Conservation (phyloP, 1,284 basidiomycete species). For the Fomitopsis betulina region DNA sequence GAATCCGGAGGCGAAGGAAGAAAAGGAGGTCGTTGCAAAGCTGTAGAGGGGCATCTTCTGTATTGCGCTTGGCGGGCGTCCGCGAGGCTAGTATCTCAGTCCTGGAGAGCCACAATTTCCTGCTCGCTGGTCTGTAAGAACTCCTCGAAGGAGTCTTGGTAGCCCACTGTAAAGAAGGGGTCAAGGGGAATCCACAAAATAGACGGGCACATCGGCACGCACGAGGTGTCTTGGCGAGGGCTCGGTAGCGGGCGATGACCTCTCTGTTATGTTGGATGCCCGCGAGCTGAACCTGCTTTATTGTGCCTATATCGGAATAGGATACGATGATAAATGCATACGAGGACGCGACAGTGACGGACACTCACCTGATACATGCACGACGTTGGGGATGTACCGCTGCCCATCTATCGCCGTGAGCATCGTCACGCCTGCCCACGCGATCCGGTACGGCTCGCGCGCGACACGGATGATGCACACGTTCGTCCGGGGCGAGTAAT, state of each 20-base stretch:
- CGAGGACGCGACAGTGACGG: neutral
- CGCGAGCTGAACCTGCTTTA: conserved; percentile 72
- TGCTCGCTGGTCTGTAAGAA: conserved; percentile 51
- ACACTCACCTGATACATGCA: conserved; percentile 65
- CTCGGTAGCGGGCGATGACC: conserved; percentile 59
- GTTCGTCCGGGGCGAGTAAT: conserved; percentile 73
- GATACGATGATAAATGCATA: neutral
- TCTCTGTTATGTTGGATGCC: conserved; percentile 69
- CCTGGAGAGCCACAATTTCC: conserved; percentile 61
- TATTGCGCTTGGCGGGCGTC: neutral
- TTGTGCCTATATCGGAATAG: conserved; percentile 53
- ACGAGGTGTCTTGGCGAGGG: conserved; percentile 50
- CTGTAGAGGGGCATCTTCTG: neutral
- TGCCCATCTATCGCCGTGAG: conserved; percentile 54
- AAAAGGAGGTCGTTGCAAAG: neutral
- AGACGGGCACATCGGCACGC: conserved; percentile 11
- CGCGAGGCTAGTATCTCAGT: conserved; percentile 29
- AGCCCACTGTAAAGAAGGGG: conserved; percentile 32
- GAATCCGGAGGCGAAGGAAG: neutral
- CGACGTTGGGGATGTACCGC: conserved; percentile 60
- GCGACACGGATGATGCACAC: conserved; percentile 77
- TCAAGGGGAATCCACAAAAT: neutral
- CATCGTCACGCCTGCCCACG: conserved; percentile 70
- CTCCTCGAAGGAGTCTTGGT: conserved; percentile 54
- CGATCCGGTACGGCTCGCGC: conserved; percentile 67